These are phyloP conservation scores for Eurotiales sp. DNA, from an alignment of 2,329 filamentous ascomycete species.

Conservation along the genomic window DNA sequence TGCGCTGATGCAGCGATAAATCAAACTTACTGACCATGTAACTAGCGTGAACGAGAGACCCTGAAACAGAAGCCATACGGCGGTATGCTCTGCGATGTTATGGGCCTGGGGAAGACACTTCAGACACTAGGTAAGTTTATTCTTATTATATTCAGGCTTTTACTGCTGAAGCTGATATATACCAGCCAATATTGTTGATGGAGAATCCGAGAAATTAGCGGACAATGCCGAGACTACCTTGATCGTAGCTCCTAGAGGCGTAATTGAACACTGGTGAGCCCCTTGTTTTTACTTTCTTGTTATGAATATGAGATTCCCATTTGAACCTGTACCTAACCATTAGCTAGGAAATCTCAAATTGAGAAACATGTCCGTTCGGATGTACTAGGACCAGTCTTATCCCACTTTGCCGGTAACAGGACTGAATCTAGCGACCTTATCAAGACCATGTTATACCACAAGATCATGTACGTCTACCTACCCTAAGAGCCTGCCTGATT, in stretches of 20 bases:
- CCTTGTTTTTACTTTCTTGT: not conserved
- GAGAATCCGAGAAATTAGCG: constrained; percentile 18
- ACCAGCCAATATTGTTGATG: constrained; percentile 37
- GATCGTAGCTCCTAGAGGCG: constrained; percentile 33
- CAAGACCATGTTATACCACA: constrained; percentile 18
- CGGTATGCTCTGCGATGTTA: constrained; percentile 38
- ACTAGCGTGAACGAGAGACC: constrained; percentile 30
- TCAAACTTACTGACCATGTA: constrained; percentile 15
- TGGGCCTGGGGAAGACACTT: constrained; percentile 42
- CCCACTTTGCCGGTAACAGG: constrained; percentile 23
- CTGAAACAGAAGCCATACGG: constrained; percentile 24
- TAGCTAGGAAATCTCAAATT: constrained; percentile 22
- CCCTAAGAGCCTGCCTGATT: too few species aligned
- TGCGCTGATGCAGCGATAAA: not conserved
- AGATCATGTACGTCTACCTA: constrained; percentile 15
- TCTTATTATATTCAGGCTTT: not conserved
- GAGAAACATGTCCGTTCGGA: constrained; percentile 26
- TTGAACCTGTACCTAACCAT: not conserved
- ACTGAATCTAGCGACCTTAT: constrained; percentile 19
- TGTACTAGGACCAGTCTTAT: constrained; percentile 21
- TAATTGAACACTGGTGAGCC: constrained; percentile 33
- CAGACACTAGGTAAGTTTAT: constrained; percentile 28
- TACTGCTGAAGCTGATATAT: not conserved
- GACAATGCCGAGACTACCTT: constrained; percentile 30
- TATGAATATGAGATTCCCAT: too few species aligned